Conservation (phyloP, 2,329 filamentous ascomycete genomes). For the Penicillium sumatraense region DNA sequence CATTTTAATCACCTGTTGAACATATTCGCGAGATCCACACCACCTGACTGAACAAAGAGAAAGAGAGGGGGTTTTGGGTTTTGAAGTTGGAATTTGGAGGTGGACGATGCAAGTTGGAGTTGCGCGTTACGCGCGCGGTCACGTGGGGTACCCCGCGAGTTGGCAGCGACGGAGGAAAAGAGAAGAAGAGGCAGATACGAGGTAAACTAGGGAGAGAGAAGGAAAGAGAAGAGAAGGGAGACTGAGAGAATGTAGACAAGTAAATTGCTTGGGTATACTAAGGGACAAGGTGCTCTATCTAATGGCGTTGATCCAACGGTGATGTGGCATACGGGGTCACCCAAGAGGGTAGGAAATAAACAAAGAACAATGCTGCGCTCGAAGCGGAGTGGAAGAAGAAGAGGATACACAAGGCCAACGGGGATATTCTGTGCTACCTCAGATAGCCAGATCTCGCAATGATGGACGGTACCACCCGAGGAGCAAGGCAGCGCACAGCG, state of each 20-base stretch:
- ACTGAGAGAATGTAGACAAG: neutral
- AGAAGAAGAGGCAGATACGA: too few species aligned
- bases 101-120: too few species aligned
- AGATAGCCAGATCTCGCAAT: neutral
- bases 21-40: constrained; percentile 13
- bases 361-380: neutral
- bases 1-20: constrained; percentile 25
- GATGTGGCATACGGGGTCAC: too few species aligned
- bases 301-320: too few species aligned
- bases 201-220: neutral
- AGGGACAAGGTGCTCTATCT: too few species aligned
- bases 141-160: constrained; percentile 9
- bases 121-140: constrained; percentile 15
- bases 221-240: neutral
- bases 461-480: neutral
- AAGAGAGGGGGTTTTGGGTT: neutral
- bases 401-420: neutral
- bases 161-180: too few species aligned
- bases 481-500: neutral
- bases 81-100: too few species aligned
- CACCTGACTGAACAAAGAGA: too few species aligned
- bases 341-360: neutral
- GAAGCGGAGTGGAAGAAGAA: neutral
- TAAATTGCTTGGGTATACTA: too few species aligned
- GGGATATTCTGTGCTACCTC: neutral